These are phyloP conservation scores for Phytopythium helicoides DNA, from an alignment of 352 stramenopile genomes.

Conservation along the genomic window DNA sequence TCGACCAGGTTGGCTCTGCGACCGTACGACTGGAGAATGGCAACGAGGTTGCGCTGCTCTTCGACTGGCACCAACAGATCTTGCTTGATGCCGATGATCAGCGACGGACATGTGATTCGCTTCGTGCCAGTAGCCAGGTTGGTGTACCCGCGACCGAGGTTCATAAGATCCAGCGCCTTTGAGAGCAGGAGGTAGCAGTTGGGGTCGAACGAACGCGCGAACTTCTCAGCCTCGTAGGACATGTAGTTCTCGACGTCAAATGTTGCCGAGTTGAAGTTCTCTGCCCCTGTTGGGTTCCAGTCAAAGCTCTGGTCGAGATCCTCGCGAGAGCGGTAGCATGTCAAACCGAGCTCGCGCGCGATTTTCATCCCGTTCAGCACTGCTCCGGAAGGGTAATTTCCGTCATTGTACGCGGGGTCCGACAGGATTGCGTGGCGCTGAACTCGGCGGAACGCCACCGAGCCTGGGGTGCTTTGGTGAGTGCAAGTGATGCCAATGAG, in stretches of 20 bases:
- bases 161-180: conserved; percentile 86
- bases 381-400: conserved; percentile 53
- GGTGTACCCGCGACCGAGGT: conserved; percentile 61
- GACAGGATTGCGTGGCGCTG: conserved; percentile 82
- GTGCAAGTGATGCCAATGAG: conserved; percentile 81
- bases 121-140: conserved; percentile 77
- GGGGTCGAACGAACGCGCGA: conserved; percentile 78
- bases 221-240: conserved; percentile 87
- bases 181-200: conserved; percentile 90
- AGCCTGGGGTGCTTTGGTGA: conserved; percentile 82
- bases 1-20: conserved; percentile 59
- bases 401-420: conserved; percentile 74
- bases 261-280: conserved; percentile 68
- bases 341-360: conserved; percentile 84
- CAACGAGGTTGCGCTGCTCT: conserved; percentile 75
- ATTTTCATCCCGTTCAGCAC: conserved; percentile 81
- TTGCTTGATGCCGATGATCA: conserved; percentile 83
- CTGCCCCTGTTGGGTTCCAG: conserved; percentile 73
- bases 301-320: conserved; percentile 87
- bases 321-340: conserved; percentile 84
- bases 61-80: conserved; percentile 80
- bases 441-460: conserved; percentile 80
- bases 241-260: conserved; percentile 92
- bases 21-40: conserved; percentile 80
- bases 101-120: conserved; percentile 58